These are phyloP conservation scores for Syzygium jambos DNA, from an alignment of 345 rosid genomes.

Conservation along the genomic window DNA sequence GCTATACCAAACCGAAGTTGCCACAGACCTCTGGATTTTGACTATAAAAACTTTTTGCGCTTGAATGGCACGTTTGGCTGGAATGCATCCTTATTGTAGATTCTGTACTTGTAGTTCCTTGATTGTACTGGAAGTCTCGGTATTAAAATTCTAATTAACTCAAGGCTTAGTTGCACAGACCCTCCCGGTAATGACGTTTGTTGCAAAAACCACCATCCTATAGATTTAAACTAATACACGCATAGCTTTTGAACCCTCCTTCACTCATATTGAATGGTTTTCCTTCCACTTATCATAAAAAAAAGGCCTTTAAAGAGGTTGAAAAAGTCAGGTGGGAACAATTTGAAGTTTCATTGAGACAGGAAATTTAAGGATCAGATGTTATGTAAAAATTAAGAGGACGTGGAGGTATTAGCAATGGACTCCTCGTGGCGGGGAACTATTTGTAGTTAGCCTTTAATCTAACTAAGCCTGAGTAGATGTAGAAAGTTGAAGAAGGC, in stretches of 20 bases:
- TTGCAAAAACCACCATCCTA: neutral
- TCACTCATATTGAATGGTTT: neutral
- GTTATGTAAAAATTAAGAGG: neutral
- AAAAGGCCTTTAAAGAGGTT: neutral
- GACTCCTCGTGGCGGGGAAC: neutral
- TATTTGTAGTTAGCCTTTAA: neutral
- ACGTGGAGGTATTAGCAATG: neutral
- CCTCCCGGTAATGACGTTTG: neutral
- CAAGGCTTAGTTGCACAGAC: neutral
- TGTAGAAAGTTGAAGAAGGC: neutral
- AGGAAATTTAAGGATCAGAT: neutral
- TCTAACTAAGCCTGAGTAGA: neutral
- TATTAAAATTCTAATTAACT: neutral
- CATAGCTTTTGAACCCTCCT: neutral
- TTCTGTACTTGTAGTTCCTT: neutral
- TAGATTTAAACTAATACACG: neutral
- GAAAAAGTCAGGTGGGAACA: neutral
- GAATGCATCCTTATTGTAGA: neutral
- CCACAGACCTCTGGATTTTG: neutral
- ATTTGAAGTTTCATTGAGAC: neutral
- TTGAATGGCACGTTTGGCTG: neutral
- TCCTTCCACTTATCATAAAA: neutral
- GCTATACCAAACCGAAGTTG: neutral
- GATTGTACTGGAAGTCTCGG: neutral
- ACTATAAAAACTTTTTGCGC: neutral